Base-by-base conservation (phyloP, 768 basidiomycete genomes). In the Collybiopsis luxurians region DNA sequence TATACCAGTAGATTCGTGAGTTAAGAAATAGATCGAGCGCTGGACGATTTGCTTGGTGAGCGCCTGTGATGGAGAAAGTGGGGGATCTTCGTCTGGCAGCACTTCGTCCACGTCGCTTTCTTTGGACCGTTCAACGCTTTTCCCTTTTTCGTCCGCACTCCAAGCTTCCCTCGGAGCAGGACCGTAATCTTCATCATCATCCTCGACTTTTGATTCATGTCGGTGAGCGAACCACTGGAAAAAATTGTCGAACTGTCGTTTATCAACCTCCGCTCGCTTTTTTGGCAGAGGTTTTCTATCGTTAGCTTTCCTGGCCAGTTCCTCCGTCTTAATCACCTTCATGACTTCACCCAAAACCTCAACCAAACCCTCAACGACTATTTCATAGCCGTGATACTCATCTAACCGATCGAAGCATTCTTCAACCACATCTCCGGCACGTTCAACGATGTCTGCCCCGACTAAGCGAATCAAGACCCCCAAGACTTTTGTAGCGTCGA, bases 351-450 rank as follows among this genome's bases (percentile, higher is more conserved):
- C 82, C 44, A 99, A 71, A 7, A 97, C 95, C 45, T 91, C 91
- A 24, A 98, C 76, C 2, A 99, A 77, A 0, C 92, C 90, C 60
- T 94, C 90, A 1, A 95, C 91, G 21, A 98, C 73, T 26, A 86
- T 67, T 21, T 86, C 84, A 71, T 99, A 98, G 13, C 95, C 96
- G 69, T 98, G 96, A 67, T 84, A 98, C 61, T 97, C 94, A 64
- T 98, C 97, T 19, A 98, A 76, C 27, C 95, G 85, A 70, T 98
- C 96, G 63, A 98, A 98, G 59, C 96, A 95, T 69, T 97, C 95
- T 69, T 97, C 96, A 10, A 98, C 94, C 10, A 98, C 86, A 68
- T 98, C 97, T 13, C 89, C 86, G 7, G 97, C 95, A 62, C 86
- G 86, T 45, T 90, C 86, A 0, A 98, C 92, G 30, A 98, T 85